These are phyloP conservation scores for Naganishia liquefaciens DNA, from an alignment of 1,284 basidiomycete species.

Conservation along the genomic window DNA sequence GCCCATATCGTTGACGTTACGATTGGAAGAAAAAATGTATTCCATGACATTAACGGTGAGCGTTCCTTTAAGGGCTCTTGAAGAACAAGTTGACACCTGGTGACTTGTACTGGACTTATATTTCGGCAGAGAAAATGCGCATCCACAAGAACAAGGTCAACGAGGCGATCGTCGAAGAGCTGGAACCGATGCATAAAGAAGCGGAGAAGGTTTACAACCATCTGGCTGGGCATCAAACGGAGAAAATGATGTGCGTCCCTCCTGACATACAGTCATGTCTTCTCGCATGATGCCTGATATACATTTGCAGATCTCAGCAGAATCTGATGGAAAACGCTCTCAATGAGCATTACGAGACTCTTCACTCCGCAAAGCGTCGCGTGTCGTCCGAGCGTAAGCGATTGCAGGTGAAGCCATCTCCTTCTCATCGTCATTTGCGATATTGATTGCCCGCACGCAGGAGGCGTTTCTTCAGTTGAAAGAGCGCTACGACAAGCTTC, in stretches of 20 bases:
- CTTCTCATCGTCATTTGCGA: neutral
- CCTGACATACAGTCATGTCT: neutral
- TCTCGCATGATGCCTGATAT: neutral
- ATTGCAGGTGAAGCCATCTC: neutral
- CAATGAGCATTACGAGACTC: neutral
- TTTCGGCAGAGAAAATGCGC: neutral
- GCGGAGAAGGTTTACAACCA: slow-evolving; percentile 19
- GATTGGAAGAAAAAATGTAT: neutral
- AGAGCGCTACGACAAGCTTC: neutral
- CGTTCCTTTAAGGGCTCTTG: no score
- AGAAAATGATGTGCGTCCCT: slow-evolving; percentile 16
- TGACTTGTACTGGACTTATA: neutral
- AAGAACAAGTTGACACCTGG: no score
- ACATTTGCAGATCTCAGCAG: slow-evolving; percentile 5
- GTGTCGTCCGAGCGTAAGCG: neutral
- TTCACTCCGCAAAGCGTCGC: neutral
- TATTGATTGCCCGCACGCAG: neutral
- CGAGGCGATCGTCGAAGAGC: neutral
- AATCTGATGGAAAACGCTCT: slow-evolving; percentile 14
- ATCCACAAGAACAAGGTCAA: slow-evolving; percentile 1
- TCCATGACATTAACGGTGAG: slow-evolving; percentile 3
- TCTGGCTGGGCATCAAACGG: slow-evolving; percentile 8
- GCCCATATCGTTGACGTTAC: neutral
- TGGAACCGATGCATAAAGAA: slow-evolving; percentile 15
- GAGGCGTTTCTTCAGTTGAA: neutral